These are phyloP conservation scores for Malassezia sp. DNA, from an alignment of 1,284 basidiomycete species.

Conservation along the genomic window DNA sequence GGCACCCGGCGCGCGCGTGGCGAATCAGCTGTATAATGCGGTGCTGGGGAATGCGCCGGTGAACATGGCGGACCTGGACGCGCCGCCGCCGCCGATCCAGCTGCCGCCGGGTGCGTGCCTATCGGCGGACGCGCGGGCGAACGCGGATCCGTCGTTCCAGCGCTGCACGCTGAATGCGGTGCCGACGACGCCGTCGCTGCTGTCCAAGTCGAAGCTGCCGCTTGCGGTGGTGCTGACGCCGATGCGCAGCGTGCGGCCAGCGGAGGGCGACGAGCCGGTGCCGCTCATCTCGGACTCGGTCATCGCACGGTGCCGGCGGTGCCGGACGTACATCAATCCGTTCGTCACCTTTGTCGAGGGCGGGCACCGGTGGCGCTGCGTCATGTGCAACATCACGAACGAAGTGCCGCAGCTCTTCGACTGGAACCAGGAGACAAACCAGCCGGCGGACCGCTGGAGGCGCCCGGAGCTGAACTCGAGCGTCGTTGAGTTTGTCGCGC, in stretches of 20 bases:
- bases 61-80: conserved; percentile 69
- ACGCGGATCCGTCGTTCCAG: conserved; percentile 84
- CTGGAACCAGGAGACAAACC: conserved; percentile 87
- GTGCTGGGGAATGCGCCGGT: conserved; percentile 47
- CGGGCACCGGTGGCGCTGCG: conserved; percentile 97
- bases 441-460: conserved; percentile 87
- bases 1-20: conserved; percentile 18
- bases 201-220: conserved; percentile 86
- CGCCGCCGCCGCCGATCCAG: conserved; percentile 74
- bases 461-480: conserved; percentile 85
- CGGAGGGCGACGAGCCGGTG: conserved; percentile 57
- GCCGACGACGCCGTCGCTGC: conserved; percentile 79
- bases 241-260: conserved; percentile 62
- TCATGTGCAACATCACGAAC: conserved; percentile 97
- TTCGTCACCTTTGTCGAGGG: conserved; percentile 98
- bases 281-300: conserved; percentile 85
- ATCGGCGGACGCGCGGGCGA: conserved; percentile 66
- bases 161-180: conserved; percentile 82
- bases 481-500: conserved; percentile 91
- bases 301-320: conserved; percentile 90
- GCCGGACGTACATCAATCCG: conserved; percentile 96
- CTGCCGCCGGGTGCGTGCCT: conserved; percentile 72
- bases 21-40: conserved; percentile 10
- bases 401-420: conserved; percentile 98
- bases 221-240: conserved; percentile 82